phyloP scores from a whole-genome alignment of 768 basidiomycete species.

The Crucibulum laeve region DNA sequence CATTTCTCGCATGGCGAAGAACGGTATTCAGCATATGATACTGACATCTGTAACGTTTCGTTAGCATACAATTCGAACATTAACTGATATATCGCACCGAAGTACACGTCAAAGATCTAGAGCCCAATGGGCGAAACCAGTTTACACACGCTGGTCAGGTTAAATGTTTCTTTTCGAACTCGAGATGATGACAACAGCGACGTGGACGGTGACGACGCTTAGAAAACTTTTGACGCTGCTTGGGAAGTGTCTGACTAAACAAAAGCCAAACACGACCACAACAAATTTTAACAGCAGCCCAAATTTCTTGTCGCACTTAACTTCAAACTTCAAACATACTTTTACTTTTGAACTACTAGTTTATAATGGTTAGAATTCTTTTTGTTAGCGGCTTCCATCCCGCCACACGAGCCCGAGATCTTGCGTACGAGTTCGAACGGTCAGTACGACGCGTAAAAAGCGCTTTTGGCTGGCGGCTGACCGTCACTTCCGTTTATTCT shows the following conservation, averaged over 20 bases:
- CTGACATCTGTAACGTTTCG: slow-evolving; percentile 10
- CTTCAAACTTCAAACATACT: slow-evolving; percentile 15
- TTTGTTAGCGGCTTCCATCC: slow-evolving; percentile 87
- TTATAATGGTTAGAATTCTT: slow-evolving; percentile 71
- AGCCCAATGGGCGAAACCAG: neutral
- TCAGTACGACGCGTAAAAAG: slow-evolving; percentile 21
- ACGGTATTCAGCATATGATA: slow-evolving; percentile 16
- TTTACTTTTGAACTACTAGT: slow-evolving; percentile 16
- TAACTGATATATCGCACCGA: neutral
- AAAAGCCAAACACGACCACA: slow-evolving; percentile 8
- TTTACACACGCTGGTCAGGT: neutral
- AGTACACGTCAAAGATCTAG: neutral
- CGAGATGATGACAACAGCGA: neutral
- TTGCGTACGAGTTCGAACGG: slow-evolving; percentile 88
- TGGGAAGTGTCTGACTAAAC: neutral
- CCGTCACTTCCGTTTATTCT: slow-evolving; percentile 2
- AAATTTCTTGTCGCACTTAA: slow-evolving; percentile 11
- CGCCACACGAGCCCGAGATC: slow-evolving; percentile 75
- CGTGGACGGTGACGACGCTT: neutral
- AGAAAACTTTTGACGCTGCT: neutral
- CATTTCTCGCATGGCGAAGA: slow-evolving; percentile 8
- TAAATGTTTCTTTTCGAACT: neutral
- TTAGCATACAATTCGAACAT: neutral
- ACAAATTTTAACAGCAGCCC: slow-evolving; percentile 10
- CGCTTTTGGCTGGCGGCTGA: neutral